Evolutionary conservation across 176 grass and related monocot species (phyloP).

Genomic region (Hordeum vulgare): DNA sequence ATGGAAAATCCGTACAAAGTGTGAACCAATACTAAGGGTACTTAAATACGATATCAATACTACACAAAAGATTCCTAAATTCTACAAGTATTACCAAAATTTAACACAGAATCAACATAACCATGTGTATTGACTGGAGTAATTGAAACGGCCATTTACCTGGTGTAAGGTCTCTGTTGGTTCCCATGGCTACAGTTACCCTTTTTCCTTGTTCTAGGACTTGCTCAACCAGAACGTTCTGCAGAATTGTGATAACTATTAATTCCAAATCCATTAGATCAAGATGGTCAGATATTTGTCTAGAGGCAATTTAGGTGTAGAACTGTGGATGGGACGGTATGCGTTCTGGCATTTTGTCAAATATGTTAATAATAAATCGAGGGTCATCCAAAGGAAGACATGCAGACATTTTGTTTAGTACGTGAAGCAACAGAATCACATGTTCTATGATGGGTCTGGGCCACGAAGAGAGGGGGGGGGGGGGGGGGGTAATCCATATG

Average conservation of each 20-base stretch:
- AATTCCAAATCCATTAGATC: neutral
- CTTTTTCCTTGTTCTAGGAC: slow-evolving; percentile 73
- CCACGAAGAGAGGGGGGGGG: neutral
- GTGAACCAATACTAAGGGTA: neutral
- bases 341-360: slow-evolving; percentile 3
- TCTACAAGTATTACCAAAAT: neutral
- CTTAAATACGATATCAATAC: neutral
- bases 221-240: slow-evolving; percentile 86
- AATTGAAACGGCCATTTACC: slow-evolving; percentile 40
- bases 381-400: neutral
- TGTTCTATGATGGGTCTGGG: neutral
- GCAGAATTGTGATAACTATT: slow-evolving; percentile 26
- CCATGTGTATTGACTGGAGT: neutral
- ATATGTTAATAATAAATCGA: neutral
- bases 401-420: neutral
- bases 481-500: neutral
- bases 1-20: neutral
- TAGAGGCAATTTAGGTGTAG: neutral
- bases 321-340: neutral
- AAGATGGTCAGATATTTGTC: neutral
- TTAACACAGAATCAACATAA: neutral
- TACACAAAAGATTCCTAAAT: slow-evolving; percentile 3
- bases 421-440: neutral
- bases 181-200: slow-evolving; percentile 87
- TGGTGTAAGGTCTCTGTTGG: slow-evolving; percentile 58